Base-by-base conservation (phyloP, 805 yeast genomes). In the Naumovozyma dairenensis region DNA sequence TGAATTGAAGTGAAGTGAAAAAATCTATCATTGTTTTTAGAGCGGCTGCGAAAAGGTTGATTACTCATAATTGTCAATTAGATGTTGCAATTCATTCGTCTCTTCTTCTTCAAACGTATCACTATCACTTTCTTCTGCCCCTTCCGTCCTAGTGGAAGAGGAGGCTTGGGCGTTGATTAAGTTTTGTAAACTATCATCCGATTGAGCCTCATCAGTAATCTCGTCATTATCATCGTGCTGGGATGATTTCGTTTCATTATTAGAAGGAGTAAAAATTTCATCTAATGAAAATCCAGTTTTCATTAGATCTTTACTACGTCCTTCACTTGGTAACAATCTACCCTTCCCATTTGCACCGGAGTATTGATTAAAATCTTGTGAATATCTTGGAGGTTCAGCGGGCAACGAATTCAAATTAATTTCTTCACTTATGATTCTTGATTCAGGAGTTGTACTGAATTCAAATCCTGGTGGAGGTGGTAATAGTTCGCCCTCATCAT, bases 401-500 rank as follows among this genome's bases (percentile, higher is more conserved):
- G 65, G 58, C 22, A 60, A 42, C 7, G 59, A 48, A 28, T 53
- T 44, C 34, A 63, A 33, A 6, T 56, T 55, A 25, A 58, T 56
- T 19, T 55, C 52, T 36, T 63, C 66, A 17, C 39, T 40, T 17
- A 33, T 35, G 7, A 21, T 15, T 20, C 10, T 7, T 3, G 36
- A 25, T 10, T 32, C 36, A 3, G 53, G 54, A 2, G 55, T 50
- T 5, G 53, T 46, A 22, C 57, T 53, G 33, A 45, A 59, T 30
- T 57, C 62, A 28, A 59, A 59, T 6, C 59, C 59, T 7, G 63
- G 63, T 5, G 63, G 62, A 8, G 63, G 63, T 13, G 59, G 63
- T 29, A 54, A 40, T 29, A 49, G 31, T 38, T 38, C 51, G 18
- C 48, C 65, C 33, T 43, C 52, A 24, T 42, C 48, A 25, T 43